phyloP scores from a whole-genome alignment of 148 eudicot species.

The Camellia sinensis region DNA sequence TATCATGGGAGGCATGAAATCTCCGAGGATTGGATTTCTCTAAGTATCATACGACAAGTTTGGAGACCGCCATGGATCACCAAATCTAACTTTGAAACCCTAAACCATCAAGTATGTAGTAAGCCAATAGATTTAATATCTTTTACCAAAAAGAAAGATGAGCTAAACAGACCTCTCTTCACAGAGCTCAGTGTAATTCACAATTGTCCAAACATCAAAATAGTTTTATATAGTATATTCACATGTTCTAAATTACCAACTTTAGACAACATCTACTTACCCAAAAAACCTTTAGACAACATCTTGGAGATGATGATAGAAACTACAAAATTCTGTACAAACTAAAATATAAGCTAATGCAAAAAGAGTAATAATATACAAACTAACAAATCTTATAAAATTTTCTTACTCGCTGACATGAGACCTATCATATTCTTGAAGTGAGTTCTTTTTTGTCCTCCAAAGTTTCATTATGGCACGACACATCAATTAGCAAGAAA shows the following conservation, averaged over 20 bases:
- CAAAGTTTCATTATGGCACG: too few relatives aligned
- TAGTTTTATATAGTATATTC: not conserved
- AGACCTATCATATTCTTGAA: too few relatives aligned
- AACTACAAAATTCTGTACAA: not conserved
- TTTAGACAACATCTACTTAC: not conserved
- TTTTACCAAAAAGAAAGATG: not conserved
- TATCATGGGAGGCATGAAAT: not conserved
- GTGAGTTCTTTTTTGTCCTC: too few relatives aligned
- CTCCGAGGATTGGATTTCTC: not conserved
- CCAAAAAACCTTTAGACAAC: not conserved
- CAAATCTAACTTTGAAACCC: not conserved
- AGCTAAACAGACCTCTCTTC: not conserved
- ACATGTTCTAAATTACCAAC: not conserved
- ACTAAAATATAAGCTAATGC: not conserved
- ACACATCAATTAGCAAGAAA: too few relatives aligned
- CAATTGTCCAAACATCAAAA: conserved; percentile 5
- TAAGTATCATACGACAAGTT: not conserved
- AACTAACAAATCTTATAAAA: too few relatives aligned
- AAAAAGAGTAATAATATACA: not conserved
- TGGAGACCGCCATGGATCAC: not conserved
- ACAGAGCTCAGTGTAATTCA: not conserved
- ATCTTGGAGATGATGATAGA: not conserved
- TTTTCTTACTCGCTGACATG: too few relatives aligned
- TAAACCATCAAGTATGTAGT: not conserved
- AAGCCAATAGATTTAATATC: not conserved